phyloP scores from a whole-genome alignment of 108 stramenopile species.

The Nannochloropsis oceanica region DNA sequence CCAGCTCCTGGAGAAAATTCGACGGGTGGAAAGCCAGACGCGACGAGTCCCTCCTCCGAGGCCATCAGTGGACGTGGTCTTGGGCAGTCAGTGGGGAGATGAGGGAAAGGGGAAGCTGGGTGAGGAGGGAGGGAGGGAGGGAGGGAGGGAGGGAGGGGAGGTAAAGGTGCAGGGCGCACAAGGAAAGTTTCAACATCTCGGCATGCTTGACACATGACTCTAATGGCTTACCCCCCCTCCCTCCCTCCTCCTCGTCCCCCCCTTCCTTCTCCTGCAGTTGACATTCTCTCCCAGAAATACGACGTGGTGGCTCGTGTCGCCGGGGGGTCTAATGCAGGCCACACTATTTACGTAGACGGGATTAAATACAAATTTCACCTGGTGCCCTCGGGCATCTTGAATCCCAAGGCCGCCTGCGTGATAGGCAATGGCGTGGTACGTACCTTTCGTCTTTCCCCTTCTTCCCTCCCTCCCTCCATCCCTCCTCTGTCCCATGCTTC shows the following conservation, averaged over 20 bases:
- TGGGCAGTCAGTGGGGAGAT: slow-evolving; percentile 96
- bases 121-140: not conserved
- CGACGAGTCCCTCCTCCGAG: not conserved
- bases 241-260: not conserved
- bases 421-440: slow-evolving; percentile 34
- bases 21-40: not conserved
- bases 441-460: not conserved
- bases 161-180: too few relatives aligned
- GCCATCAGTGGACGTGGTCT: slow-evolving; percentile 44
- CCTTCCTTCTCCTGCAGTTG: not conserved
- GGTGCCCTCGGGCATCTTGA: slow-evolving; percentile 86
- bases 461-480: not conserved
- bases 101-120: slow-evolving; percentile 99
- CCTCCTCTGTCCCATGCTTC: not conserved
- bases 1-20: not conserved
- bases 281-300: slow-evolving; percentile 46
- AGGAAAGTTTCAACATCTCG: not conserved
- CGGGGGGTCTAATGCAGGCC: slow-evolving; percentile 17
- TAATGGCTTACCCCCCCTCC: not conserved
- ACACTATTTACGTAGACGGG: slow-evolving; percentile 78
- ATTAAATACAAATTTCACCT: slow-evolving; percentile 98
- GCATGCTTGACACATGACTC: not conserved
- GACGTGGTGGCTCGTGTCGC: slow-evolving; percentile 90
- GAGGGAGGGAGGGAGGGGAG: slow-evolving; percentile 8
- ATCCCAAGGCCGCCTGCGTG: slow-evolving; percentile 64